phyloP scores from a whole-genome alignment of 2,329 filamentous ascomycete genomes.

The Geosmithia flava region DNA sequence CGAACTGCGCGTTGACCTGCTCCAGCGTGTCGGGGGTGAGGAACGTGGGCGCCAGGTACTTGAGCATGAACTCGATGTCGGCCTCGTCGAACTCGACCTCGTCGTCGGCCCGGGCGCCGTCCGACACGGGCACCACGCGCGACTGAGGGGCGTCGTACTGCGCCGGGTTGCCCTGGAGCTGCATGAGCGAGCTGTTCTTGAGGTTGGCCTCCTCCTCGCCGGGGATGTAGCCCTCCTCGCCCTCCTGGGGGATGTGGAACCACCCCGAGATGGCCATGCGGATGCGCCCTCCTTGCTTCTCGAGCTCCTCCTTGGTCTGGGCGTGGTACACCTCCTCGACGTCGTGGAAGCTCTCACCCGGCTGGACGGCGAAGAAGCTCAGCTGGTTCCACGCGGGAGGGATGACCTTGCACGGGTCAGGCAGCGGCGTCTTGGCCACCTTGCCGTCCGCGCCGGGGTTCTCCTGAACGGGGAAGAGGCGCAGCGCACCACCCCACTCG shows the following conservation, averaged over 20 bases:
- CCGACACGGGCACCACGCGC: constrained; percentile 33
- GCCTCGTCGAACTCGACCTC: constrained; percentile 49
- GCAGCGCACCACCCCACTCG: constrained; percentile 84
- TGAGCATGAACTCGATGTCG: constrained; percentile 80
- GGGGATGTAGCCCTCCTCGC: constrained; percentile 82
- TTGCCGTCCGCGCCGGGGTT: constrained; percentile 45
- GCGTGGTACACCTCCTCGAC: constrained; percentile 92
- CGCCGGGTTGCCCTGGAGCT: constrained; percentile 84
- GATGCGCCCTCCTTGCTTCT: constrained; percentile 61
- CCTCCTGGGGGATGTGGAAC: constrained; percentile 95
- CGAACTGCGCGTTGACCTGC: constrained; percentile 67
- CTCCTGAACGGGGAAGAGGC: constrained; percentile 65
- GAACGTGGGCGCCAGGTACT: constrained; percentile 83
- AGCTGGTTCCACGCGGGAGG: constrained; percentile 96
- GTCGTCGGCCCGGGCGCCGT: constrained; percentile 24
- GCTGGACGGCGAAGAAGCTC: constrained; percentile 95
- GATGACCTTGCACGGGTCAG: constrained; percentile 70
- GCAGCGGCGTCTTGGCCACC: constrained; percentile 65
- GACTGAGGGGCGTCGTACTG: constrained; percentile 73
- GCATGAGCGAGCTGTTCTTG: constrained; percentile 81
- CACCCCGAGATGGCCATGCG: constrained; percentile 98
- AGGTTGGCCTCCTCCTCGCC: constrained; percentile 82
- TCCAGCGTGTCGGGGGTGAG: constrained; percentile 85
- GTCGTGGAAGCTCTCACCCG: constrained; percentile 97
- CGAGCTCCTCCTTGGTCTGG: constrained; percentile 43